These are phyloP conservation scores for Penicillium atrosanguineum DNA, from an alignment of 495 filamentous ascomycete genomes.

Conservation along the genomic window DNA sequence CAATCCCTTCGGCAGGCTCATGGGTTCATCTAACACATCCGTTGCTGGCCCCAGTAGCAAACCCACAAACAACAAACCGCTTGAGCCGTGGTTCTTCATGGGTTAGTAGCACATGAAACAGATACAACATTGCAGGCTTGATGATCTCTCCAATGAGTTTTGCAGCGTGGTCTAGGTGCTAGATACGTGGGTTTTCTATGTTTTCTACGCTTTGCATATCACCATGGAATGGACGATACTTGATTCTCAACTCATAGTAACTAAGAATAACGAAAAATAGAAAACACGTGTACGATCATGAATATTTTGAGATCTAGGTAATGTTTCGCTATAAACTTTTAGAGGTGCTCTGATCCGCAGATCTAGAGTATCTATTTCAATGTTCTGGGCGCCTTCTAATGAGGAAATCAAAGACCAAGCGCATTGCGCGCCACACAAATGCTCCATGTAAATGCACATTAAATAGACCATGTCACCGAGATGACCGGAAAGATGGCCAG, in stretches of 20 bases:
- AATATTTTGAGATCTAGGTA: neutral
- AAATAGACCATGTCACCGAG: conserved; percentile 6
- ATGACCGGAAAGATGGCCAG: neutral
- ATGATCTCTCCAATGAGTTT: neutral
- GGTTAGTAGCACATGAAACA: neutral
- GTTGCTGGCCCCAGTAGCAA: too few species aligned
- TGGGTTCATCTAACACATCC: neutral
- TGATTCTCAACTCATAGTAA: too few species aligned
- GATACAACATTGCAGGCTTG: neutral
- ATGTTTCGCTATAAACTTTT: neutral
- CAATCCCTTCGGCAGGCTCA: neutral
- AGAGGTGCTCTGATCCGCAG: neutral
- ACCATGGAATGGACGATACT: too few species aligned
- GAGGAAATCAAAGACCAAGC: neutral
- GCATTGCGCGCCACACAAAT: conserved; percentile 1
- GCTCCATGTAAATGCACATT: conserved; percentile 31
- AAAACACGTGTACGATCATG: neutral
- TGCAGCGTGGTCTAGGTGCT: neutral
- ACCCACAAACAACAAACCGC: neutral
- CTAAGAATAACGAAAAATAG: neutral
- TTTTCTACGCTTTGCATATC: too few species aligned
- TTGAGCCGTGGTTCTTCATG: conserved; percentile 3
- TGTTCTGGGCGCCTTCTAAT: neutral
- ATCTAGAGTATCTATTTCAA: neutral
- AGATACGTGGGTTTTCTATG: conserved; percentile 55